Evolutionary conservation across 306 rosid genomes (phyloP).

Genomic region (Echinosophora koreensis): DNA sequence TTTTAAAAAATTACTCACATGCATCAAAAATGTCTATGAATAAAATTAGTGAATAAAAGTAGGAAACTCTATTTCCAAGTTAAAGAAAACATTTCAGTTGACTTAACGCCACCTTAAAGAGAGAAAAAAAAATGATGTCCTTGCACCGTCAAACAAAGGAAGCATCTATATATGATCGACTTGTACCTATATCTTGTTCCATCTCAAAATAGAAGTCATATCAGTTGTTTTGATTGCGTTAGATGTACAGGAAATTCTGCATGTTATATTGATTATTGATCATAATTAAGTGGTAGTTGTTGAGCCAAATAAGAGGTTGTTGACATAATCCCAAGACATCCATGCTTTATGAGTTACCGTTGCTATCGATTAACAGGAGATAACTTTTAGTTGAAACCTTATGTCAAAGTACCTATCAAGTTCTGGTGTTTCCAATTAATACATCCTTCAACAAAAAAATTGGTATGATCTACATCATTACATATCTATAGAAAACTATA

Average conservation of each 20-base stretch:
- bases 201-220: conserved; percentile 8
- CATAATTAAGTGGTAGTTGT: conserved; percentile 35
- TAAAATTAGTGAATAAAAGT: too few species aligned
- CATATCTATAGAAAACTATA: background rate
- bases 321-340: conserved; percentile 5
- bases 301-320: conserved; percentile 41
- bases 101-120: background rate
- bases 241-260: conserved; percentile 21
- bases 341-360: conserved; percentile 14
- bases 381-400: conserved; percentile 44
- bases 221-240: conserved; percentile 33
- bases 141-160: conserved; percentile 1
- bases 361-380: background rate
- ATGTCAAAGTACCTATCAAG: conserved; percentile 44
- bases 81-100: too few species aligned
- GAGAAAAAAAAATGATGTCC: background rate
- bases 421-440: conserved; percentile 39
- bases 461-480: background rate
- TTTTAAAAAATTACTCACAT: too few species aligned
- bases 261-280: conserved; percentile 37
- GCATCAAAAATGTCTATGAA: too few species aligned
- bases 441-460: conserved; percentile 21
- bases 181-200: background rate
- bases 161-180: background rate
- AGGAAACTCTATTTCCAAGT: too few species aligned